Base-by-base conservation (phyloP, 371 early-diverging fungal species). In the Mortierella sp. region DNA sequence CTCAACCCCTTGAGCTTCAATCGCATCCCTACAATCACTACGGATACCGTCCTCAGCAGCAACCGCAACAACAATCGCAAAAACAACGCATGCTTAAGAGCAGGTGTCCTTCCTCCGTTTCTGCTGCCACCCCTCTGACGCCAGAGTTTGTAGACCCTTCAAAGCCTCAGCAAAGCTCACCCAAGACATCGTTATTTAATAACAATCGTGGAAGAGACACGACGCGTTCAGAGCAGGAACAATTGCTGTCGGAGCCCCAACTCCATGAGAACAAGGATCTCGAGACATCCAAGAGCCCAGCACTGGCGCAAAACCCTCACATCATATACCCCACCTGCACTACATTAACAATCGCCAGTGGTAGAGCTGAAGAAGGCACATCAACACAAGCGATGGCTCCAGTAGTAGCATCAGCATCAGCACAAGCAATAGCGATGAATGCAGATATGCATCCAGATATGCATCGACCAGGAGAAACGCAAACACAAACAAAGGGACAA, bases 1-100 rank as follows among this genome's bases (percentile, higher is more conserved):
- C 64, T 51, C 43, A 34, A 24, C 64, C 57, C 64, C 64, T 64
- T 64, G 64, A 64, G 50, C 64, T 50, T 41, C 8, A 44, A 44
- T 28, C 39, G 43, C 14, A 48, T 23, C 49, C 23, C 11, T 23
- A 31, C 23, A 23, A 51, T 14, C 31, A 31, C 27, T 41, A 54
- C 39, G 17, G 24, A 32, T 32, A 28, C 12, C 51, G 30, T 19
- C 44, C 9, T 8, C 19, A 44, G 23, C n/a, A 19, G 23, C 44
- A 44, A 54, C 54, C 37, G 30, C 34, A 9, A 32, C 51, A 51
- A 4, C 51, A 50, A 50, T 15, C 12, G 41, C 53, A 39, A 39
- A 32, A 21, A 31, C 34, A 57, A 24, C 37, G 7, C 37, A 14
- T 34, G 37, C 37, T 34, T 14, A 7, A 11, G 11, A 34, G 14